phyloP scores from a whole-genome alignment of 176 grass and related monocot species.

The Musa beccarii region DNA sequence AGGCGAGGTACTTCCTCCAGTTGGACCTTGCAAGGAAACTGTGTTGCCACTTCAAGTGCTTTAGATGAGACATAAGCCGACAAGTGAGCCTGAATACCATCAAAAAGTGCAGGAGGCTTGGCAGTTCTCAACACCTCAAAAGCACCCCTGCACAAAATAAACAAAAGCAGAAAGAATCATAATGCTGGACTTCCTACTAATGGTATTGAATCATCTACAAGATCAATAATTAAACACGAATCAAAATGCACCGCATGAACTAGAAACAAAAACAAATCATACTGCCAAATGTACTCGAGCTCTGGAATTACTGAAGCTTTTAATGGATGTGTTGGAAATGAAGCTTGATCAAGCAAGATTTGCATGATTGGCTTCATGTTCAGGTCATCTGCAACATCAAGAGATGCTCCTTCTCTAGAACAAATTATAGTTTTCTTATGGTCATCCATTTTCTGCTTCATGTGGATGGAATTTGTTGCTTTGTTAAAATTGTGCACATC shows the following conservation, averaged over 20 bases:
- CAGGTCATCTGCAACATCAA: slow-evolving; percentile 14
- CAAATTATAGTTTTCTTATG: slow-evolving; percentile 14
- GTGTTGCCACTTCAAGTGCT: slow-evolving; percentile 53
- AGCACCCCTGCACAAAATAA: slow-evolving; percentile 51
- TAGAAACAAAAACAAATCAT: slow-evolving; percentile 29
- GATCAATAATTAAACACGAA: slow-evolving; percentile 23
- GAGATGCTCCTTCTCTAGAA: background rate
- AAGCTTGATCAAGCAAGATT: slow-evolving; percentile 20
- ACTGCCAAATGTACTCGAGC: slow-evolving; percentile 79
- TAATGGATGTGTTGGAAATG: slow-evolving; percentile 29
- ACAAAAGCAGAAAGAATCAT: slow-evolving; percentile 3
- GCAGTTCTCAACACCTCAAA: slow-evolving; percentile 71
- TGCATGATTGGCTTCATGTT: slow-evolving; percentile 19
- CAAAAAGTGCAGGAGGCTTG: slow-evolving; percentile 50
- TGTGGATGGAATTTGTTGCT: background rate
- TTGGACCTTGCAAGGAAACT: slow-evolving; percentile 62
- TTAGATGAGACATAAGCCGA: slow-evolving; percentile 57
- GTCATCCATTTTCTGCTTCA: slow-evolving; percentile 15
- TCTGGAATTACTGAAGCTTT: slow-evolving; percentile 54
- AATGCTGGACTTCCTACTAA: background rate
- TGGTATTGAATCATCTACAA: slow-evolving; percentile 7
- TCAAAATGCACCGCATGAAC: slow-evolving; percentile 1
- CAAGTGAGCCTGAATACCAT: slow-evolving; percentile 93
- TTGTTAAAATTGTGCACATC: slow-evolving; percentile 20
- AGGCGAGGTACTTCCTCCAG: slow-evolving; percentile 81